Evolutionary conservation across 345 rosid species (phyloP), one percentile per base, ranked within the genome.

Genomic region (Gossypium mustelinum): DNA sequence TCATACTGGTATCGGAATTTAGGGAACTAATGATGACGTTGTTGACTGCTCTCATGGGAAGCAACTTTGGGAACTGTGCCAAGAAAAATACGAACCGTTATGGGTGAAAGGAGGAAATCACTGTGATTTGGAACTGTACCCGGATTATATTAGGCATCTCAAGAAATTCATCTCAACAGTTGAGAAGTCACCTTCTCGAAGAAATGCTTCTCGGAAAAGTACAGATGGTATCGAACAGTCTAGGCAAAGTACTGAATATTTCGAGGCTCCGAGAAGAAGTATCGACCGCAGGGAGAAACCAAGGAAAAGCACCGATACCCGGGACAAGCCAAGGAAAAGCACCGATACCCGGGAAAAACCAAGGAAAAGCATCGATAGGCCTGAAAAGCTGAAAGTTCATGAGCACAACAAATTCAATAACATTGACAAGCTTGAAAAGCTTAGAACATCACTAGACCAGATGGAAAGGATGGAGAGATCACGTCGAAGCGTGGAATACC

Each of bases 31-130:
- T 0, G 97, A 94, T 73, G 97, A 91, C 74, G 98, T 92, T 27
- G 98, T 94, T 50, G 97, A 92, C 82, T 94, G 84, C 81, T 92
- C 97, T 9, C 97, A 94, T 39, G 98, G 98, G 50, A 94, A 86
- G 87, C 97, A 90, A 76, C 95, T 94, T 11, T 92, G 98, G 98
- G 97, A 94, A 74, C 84, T 92, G 24, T 94, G 97, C 83, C 89
- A 85, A 79, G 97, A 89, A 87, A 92, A 92, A 81, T 92, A 94
- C n/a, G 98, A 94, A 63, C 98, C 98, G 11, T 65, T 94, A 73
- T 94, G 98, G 98, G 82, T 92, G 73, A 86, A 86, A 84, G 97
- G 94, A 17, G 98, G 98, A 59, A 92, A 87, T 66, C 98, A 94
- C 85, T 90, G 98, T 68, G 86, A 92, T 73, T 80, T 92, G 82